These are phyloP conservation scores for Blastobotrys chiropterorum DNA, from an alignment of 805 yeast genomes.

Conservation along the genomic window DNA sequence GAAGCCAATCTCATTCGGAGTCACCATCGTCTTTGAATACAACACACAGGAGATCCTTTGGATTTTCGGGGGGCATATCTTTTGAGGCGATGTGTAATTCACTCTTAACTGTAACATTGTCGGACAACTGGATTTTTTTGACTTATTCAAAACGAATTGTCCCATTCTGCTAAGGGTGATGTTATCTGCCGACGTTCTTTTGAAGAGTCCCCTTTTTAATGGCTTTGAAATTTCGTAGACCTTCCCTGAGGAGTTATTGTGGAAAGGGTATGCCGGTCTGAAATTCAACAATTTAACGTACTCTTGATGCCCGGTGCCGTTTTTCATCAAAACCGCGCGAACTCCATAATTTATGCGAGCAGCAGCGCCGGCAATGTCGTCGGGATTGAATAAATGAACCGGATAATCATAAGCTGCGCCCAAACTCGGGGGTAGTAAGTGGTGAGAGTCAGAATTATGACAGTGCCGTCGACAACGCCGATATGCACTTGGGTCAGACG, in stretches of 20 bases:
- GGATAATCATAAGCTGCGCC: neutral
- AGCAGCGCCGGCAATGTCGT: neutral
- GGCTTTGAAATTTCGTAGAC: neutral
- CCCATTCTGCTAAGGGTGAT: neutral
- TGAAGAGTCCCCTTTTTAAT: neutral
- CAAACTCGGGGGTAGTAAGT: neutral
- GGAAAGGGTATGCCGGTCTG: neutral
- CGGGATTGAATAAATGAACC: neutral
- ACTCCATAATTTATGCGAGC: neutral
- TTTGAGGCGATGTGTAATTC: neutral
- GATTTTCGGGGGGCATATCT: neutral
- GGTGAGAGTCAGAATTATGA: neutral
- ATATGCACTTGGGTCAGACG: neutral
- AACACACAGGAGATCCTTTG: neutral
- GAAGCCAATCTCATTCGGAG: neutral
- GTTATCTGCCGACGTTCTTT: neutral
- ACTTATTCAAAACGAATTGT: neutral
- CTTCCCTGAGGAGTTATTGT: neutral
- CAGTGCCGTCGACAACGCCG: neutral
- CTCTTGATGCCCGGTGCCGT: neutral
- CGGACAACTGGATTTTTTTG: neutral
- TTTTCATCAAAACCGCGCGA: neutral
- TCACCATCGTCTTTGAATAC: neutral
- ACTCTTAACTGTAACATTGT: neutral
- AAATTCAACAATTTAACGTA: neutral